Evolutionary conservation across 805 yeast species (phyloP).

Genomic region (Candida krabiensis): DNA sequence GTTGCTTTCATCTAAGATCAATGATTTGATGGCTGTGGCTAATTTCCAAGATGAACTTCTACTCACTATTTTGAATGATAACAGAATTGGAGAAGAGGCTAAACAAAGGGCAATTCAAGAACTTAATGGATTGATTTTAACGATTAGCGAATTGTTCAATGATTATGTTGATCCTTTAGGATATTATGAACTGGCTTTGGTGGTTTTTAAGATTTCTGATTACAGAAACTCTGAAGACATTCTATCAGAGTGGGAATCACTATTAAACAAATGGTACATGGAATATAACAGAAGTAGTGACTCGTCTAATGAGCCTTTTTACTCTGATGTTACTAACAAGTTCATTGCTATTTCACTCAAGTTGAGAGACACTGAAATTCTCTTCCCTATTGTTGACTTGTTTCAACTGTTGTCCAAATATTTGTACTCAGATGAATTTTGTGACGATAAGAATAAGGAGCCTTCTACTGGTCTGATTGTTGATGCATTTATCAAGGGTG

Average conservation of each 20-base stretch:
- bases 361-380: conserved; percentile 66
- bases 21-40: conserved; percentile 83
- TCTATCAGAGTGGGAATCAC: conserved; percentile 73
- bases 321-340: conserved; percentile 37
- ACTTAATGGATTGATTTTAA: conserved; percentile 63
- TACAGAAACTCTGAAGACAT: conserved; percentile 84
- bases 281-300: conserved; percentile 27
- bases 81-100: conserved; percentile 47
- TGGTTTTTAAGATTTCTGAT: conserved; percentile 80
- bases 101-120: conserved; percentile 50
- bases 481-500: conserved; percentile 62
- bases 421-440: conserved; percentile 34
- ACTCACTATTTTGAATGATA: conserved; percentile 49
- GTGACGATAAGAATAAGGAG: conserved; percentile 9
- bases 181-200: conserved; percentile 77
- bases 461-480: conserved; percentile 51
- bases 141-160: conserved; percentile 79
- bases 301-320: conserved; percentile 37
- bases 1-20: conserved; percentile 64
- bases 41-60: conserved; percentile 73
- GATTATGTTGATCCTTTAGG: conserved; percentile 85
- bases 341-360: conserved; percentile 54
- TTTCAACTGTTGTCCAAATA: conserved; percentile 64
- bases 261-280: conserved; percentile 52
- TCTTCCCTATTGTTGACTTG: conserved; percentile 75